Evolutionary conservation across 2,329 filamentous ascomycete genomes (phyloP).

Genomic region (Hypomyces perniciosus): DNA sequence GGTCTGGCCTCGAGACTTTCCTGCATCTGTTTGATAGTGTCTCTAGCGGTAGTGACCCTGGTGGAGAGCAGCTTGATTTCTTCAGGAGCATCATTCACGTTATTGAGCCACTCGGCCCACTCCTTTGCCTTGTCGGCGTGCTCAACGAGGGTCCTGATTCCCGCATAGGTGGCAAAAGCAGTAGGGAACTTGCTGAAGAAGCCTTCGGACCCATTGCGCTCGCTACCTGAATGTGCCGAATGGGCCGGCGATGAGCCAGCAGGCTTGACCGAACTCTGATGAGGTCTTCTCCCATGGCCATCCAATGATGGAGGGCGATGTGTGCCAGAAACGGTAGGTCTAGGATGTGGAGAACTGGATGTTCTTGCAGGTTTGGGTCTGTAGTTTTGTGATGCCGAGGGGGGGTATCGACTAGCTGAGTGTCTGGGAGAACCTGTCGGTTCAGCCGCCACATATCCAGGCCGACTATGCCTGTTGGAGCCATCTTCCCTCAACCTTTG

Average conservation of each 20-base stretch:
- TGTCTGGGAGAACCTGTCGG: conserved; percentile 7
- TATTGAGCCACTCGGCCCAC: conserved; percentile 29
- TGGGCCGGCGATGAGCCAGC: background rate
- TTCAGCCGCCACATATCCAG: conserved; percentile 1
- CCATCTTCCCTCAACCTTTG: background rate
- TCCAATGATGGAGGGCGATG: conserved; percentile 3
- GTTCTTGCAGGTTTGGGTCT: conserved; percentile 10
- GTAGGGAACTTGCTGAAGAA: conserved; percentile 17
- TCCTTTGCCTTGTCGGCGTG: conserved; percentile 29
- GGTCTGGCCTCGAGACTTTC: conserved; percentile 23
- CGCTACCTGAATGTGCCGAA: conserved; percentile 2
- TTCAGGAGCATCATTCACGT: conserved; percentile 25
- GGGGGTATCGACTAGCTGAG: conserved; percentile 1
- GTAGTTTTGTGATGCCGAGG: conserved; percentile 15
- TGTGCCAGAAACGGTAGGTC: background rate
- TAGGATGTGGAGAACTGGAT: conserved; percentile 7
- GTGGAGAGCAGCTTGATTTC: conserved; percentile 24
- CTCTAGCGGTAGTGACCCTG: conserved; percentile 23
- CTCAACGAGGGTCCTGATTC: conserved; percentile 21
- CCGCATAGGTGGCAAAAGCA: conserved; percentile 22
- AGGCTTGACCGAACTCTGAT: background rate
- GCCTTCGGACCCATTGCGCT: conserved; percentile 6
- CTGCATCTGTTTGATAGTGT: conserved; percentile 28
- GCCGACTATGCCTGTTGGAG: conserved; percentile 1
- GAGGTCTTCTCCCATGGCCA: conserved; percentile 2